phyloP scores from a whole-genome alignment of 805 yeast genomes.

The Komagataella ulmi region DNA sequence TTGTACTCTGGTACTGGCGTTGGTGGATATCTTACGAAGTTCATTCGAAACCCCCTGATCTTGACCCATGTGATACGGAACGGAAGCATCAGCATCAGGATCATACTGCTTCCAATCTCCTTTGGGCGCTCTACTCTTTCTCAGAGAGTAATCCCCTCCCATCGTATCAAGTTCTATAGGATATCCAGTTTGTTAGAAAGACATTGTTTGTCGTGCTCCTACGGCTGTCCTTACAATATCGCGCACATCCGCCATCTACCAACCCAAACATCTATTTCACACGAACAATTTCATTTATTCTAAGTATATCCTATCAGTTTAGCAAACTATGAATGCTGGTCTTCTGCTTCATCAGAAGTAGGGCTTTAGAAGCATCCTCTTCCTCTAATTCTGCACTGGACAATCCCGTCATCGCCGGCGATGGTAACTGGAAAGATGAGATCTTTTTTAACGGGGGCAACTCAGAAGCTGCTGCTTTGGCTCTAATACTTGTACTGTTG shows the following conservation, averaged over 20 bases:
- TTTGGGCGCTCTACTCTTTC: slow-evolving; percentile 6
- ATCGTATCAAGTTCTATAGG: not conserved
- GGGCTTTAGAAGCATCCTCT: slow-evolving; percentile 2
- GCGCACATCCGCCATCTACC: not conserved
- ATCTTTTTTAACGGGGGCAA: not conserved
- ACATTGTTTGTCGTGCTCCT: not conserved
- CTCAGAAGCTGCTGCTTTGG: not conserved
- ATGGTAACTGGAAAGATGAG: not conserved
- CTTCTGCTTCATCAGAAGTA: slow-evolving; percentile 3
- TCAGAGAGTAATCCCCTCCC: not conserved
- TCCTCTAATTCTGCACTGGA: not conserved
- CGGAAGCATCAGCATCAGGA: not conserved
- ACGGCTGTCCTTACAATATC: not conserved
- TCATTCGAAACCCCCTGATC: not conserved
- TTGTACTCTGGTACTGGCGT: not conserved
- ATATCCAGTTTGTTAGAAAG: not conserved
- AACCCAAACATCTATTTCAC: not conserved
- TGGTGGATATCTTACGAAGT: not conserved
- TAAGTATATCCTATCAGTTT: not conserved
- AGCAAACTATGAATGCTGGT: slow-evolving; percentile 3
- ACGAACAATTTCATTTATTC: not conserved
- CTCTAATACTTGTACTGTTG: not conserved
- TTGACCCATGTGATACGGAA: not conserved
- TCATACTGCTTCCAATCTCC: slow-evolving; percentile 4
- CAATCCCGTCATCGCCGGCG: not conserved